Conservation (phyloP, 192 early-diverging fungal genomes). For the Rhizophlyctis rosea region DNA sequence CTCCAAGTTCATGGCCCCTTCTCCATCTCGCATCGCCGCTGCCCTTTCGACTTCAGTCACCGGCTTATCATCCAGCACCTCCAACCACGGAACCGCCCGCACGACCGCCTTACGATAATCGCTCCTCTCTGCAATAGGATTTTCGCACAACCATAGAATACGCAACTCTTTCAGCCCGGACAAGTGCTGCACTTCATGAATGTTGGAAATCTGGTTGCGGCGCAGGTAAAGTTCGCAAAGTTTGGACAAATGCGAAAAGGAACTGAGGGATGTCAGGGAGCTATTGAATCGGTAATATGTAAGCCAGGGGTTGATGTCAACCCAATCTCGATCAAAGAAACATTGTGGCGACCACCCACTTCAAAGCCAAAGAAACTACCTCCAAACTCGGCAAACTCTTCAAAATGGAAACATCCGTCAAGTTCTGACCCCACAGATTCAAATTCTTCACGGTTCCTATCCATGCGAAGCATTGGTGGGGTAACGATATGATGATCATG, state of each 20-base stretch:
- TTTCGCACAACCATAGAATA: conserved; percentile 42
- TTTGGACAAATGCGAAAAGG: conserved; percentile 9
- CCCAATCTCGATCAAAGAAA: background rate
- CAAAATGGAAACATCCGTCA: conserved; percentile 39
- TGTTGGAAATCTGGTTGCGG: conserved; percentile 36
- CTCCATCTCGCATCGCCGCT: conserved; percentile 15
- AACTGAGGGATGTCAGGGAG: conserved; percentile 17
- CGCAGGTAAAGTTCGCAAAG: conserved; percentile 41
- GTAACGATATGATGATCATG: background rate
- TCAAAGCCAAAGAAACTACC: conserved; percentile 44
- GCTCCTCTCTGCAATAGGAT: conserved; percentile 32
- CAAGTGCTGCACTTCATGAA: conserved; percentile 30
- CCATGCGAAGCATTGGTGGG: background rate
- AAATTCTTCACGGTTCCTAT: conserved; percentile 35
- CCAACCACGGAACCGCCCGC: conserved; percentile 25
- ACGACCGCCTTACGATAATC: conserved; percentile 31
- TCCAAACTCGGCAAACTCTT: conserved; percentile 24
- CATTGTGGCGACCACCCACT: conserved; percentile 21
- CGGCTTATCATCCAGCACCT: conserved; percentile 33
- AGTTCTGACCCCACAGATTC: conserved; percentile 46
- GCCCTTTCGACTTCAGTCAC: conserved; percentile 30
- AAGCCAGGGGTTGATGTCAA: background rate
- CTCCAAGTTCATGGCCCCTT: too few relatives aligned
- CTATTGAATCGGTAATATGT: conserved; percentile 3
- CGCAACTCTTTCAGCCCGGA: conserved; percentile 20